Evolutionary conservation across 2,329 filamentous ascomycete genomes (phyloP).

Genomic region (Epichloe gansuensis): DNA sequence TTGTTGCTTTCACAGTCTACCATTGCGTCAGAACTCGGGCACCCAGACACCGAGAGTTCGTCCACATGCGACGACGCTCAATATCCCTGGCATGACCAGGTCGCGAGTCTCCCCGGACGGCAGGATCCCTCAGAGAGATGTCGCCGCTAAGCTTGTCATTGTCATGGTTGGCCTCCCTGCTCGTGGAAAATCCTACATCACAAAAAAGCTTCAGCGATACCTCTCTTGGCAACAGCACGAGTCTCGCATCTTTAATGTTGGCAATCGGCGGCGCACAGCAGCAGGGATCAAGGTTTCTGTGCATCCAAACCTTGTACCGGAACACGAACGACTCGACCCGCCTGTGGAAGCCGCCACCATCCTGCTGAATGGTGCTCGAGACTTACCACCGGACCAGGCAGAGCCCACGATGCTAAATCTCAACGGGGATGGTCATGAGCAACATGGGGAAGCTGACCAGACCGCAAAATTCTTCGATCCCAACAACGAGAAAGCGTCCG

Average conservation of each 20-base stretch:
- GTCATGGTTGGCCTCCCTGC: constrained; percentile 97
- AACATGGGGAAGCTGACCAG: constrained; percentile 56
- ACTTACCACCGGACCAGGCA: constrained; percentile 16
- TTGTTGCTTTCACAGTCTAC: constrained; percentile 35
- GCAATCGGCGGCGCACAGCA: constrained; percentile 72
- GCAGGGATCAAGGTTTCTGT: constrained; percentile 41
- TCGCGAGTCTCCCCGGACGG: constrained; percentile 94
- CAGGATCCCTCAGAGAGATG: constrained; percentile 82
- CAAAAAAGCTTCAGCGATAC: constrained; percentile 93
- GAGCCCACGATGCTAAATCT: constrained; percentile 28
- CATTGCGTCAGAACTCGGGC: constrained; percentile 61
- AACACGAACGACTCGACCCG: constrained; percentile 27
- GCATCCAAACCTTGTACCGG: constrained; percentile 19
- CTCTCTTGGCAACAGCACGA: constrained; percentile 96
- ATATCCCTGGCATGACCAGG: constrained; percentile 91
- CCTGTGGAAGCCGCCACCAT: constrained; percentile 43
- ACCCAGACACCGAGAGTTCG: constrained; percentile 64
- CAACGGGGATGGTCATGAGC: constrained; percentile 13
- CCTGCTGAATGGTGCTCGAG: constrained; percentile 38
- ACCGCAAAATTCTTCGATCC: constrained; percentile 92
- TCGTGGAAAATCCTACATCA: constrained; percentile 95
- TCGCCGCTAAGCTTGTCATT: constrained; percentile 92
- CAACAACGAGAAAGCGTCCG: constrained; percentile 66
- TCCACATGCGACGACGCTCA: constrained; percentile 82
- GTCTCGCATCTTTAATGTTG: constrained; percentile 93